Conservation (phyloP, 208 protist genomes). For the Trypanosoma cruzi region DNA sequence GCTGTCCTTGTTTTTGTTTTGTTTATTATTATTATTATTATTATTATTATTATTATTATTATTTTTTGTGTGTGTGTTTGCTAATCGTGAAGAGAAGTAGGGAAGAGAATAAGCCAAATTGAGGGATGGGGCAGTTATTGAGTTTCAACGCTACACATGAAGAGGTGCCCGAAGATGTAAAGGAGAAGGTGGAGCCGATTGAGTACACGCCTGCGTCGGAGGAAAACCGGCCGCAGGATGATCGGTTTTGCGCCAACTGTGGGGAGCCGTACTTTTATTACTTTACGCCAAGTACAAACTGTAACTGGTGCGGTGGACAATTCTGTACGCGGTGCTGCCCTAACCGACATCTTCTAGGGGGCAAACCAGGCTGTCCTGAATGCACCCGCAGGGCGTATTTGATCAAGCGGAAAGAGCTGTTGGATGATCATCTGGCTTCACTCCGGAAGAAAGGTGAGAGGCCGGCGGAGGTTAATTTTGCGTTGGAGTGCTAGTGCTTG, state of each 20-base stretch:
- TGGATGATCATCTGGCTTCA: slow-evolving; percentile 38
- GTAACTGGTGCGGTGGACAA: slow-evolving; percentile 79
- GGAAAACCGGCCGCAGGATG: slow-evolving; percentile 34
- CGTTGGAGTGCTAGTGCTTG: too few relatives aligned
- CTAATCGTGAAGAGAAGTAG: neutral
- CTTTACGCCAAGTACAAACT: slow-evolving; percentile 75
- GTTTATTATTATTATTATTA: slow-evolving; percentile 3
- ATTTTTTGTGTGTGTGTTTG: neutral
- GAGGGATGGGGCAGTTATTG: slow-evolving; percentile 60
- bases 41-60: slow-evolving; percentile 15
- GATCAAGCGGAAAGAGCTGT: slow-evolving; percentile 39
- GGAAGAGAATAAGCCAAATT: neutral
- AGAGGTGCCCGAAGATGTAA: slow-evolving; percentile 70
- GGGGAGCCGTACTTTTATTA: slow-evolving; percentile 56
- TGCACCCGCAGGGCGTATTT: slow-evolving; percentile 64
- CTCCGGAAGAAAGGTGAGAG: neutral
- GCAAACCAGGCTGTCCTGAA: slow-evolving; percentile 66
- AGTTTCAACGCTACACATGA: slow-evolving; percentile 58
- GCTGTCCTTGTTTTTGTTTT: slow-evolving; percentile 1
- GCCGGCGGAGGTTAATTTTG: slow-evolving; percentile 15
- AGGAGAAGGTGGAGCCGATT: slow-evolving; percentile 63
- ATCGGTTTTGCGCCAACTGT: slow-evolving; percentile 60
- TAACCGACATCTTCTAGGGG: slow-evolving; percentile 54
- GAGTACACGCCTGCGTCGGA: slow-evolving; percentile 54
- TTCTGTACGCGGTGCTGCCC: slow-evolving; percentile 81